These are phyloP conservation scores for Sequoia sempervirens DNA, from an alignment of 75 land plant species.

Conservation along the genomic window DNA sequence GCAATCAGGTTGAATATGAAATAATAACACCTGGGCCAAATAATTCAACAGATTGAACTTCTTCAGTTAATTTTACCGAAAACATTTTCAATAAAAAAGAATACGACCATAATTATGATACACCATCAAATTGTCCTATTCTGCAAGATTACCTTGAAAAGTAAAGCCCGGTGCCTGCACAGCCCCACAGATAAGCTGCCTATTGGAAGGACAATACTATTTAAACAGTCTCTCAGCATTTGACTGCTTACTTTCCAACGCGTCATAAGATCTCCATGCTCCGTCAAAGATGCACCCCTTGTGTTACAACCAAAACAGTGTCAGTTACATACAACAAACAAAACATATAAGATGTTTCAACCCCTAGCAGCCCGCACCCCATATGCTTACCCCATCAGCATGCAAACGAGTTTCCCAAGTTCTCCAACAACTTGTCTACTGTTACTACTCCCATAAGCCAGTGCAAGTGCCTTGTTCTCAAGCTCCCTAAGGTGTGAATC, in stretches of 20 bases:
- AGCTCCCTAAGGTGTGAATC: constrained; percentile 62
- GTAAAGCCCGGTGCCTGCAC: constrained; percentile 77
- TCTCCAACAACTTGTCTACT: constrained; percentile 56
- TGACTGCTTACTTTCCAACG: constrained; percentile 59
- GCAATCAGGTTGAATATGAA: neutral
- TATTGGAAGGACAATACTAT: constrained; percentile 64
- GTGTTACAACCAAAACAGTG: constrained; percentile 10
- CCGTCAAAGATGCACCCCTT: constrained; percentile 50
- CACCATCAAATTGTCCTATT: neutral
- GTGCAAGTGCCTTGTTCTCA: constrained; percentile 32
- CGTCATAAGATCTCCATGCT: constrained; percentile 41
- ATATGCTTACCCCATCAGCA: constrained; percentile 70
- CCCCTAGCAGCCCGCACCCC: neutral
- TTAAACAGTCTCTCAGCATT: constrained; percentile 46
- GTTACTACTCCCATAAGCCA: constrained; percentile 37
- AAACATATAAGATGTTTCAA: constrained; percentile 2
- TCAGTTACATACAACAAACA: neutral
- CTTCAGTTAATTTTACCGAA: neutral
- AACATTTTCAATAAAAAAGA: neutral
- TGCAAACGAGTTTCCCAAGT: constrained; percentile 77
- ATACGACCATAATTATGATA: neutral
- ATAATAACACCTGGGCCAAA: neutral
- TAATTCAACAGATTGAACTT: neutral
- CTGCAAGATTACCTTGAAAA: constrained; percentile 63
- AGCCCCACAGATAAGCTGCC: constrained; percentile 77